Percentiles rank a stretch among this genome's conserved stretches.
These are phyloP conservation scores for Pseudognaphalium luteoalbum DNA, from an alignment of 129 eudicot species.

Conservation along the genomic window DNA sequence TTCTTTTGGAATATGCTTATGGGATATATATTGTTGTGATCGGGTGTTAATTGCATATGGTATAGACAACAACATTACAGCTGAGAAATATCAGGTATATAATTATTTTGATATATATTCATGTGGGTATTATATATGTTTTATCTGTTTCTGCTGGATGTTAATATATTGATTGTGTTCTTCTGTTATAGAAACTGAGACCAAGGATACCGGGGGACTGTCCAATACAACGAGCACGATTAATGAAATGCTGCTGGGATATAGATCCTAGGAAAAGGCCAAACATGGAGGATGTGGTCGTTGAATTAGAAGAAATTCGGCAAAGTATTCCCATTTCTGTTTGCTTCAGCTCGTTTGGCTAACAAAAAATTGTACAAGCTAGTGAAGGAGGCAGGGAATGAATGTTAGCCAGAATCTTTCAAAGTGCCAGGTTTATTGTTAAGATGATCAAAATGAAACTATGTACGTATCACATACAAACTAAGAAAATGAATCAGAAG, in stretches of 20 bases:
- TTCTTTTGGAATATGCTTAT: constrained; percentile 50
- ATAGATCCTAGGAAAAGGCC: constrained; percentile 42
- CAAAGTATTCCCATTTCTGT: constrained; percentile 2
- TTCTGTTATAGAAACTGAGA: constrained; percentile 29
- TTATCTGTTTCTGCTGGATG: background rate
- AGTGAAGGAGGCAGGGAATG: too few relatives aligned
- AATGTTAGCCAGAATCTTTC: too few relatives aligned
- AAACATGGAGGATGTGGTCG: constrained; percentile 46
- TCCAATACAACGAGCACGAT: constrained; percentile 32
- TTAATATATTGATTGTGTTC: background rate
- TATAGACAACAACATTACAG: constrained; percentile 26
- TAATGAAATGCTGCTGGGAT: constrained; percentile 49
- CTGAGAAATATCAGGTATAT: constrained; percentile 37
- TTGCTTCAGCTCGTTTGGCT: background rate
- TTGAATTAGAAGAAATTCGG: constrained; percentile 28
- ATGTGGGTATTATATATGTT: background rate
- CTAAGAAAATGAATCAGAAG: too few relatives aligned
- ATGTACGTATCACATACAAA: too few relatives aligned
- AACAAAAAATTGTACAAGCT: too few relatives aligned
- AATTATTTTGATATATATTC: background rate
- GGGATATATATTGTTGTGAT: constrained; percentile 52
- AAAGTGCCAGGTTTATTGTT: too few relatives aligned
- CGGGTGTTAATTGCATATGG: constrained; percentile 33
- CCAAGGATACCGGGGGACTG: constrained; percentile 44
- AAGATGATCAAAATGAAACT: too few relatives aligned